Evolutionary conservation across 306 rosid species (phyloP).

Genomic region (Fragaria nilgerrensis): DNA sequence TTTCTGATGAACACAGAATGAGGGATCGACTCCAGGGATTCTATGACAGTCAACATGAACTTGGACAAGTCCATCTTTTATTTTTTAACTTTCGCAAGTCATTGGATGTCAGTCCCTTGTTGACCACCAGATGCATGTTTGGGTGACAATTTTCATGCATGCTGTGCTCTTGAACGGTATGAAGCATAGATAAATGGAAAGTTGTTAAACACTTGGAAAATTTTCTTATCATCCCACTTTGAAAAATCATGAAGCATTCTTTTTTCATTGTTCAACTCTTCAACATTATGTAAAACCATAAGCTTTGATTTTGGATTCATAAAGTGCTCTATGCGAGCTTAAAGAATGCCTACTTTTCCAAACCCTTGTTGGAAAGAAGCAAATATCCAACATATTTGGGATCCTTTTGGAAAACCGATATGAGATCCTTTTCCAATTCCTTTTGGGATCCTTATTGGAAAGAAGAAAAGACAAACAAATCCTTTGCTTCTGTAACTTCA

Average conservation of each 20-base stretch:
- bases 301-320: not conserved
- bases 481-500: not conserved
- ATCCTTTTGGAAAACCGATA: not conserved
- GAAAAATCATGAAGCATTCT: no score
- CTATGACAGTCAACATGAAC: not conserved
- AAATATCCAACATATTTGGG: not conserved
- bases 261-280: not conserved
- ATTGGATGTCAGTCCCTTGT: no score
- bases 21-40: not conserved
- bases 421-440: not conserved
- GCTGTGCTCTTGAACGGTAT: no score
- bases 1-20: not conserved
- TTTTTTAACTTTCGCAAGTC: no score
- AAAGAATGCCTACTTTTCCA: not conserved
- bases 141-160: no score
- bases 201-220: no score
- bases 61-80: not conserved
- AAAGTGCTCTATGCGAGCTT: not conserved
- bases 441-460: not conserved
- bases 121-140: no score
- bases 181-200: no score
- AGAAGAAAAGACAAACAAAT: not conserved
- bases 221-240: no score
- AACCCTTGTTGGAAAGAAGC: not conserved
- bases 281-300: not conserved